Evolutionary conservation across 805 yeast genomes (phyloP), one percentile per base, ranked within the genome.

Genomic region (Suhomyces faveliae): DNA sequence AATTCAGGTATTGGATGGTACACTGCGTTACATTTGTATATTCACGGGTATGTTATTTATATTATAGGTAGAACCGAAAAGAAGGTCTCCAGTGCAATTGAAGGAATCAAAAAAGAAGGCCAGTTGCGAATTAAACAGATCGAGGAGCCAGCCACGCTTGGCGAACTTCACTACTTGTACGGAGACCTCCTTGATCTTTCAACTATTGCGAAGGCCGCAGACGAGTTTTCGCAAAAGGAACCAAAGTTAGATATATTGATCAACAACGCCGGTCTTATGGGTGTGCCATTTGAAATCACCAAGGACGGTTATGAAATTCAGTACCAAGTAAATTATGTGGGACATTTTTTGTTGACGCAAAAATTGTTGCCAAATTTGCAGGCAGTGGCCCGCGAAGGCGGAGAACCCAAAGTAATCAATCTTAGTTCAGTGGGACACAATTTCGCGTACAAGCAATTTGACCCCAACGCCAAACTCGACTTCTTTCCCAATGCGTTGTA

Each of bases 141-240:
- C 21, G 41, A 43, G 13, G 12, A 44, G 11, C 20, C 38, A 24
- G 10, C 20, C 15, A 27, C 19, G 22, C 22, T 78, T 19, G 90
- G 91, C 0, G 76, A 75, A 43, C 61, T 86, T 17, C 66, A 71
- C 46, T 78, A 68, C 50, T 52, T 85, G 10, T 78, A 81, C 45
- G 56, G 81, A 46, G 91, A 87, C 61, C 66, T 87, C 47, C 56
- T 78, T 21, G 78, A 59, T 50, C 52, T 68, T 13, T 44, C 48
- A 6, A 55, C 66, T 1, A 63, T 67, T n/a, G 60, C 48, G 9
- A 46, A 42, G 7, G 70, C 68, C 1, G 71, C 66, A 5, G 51
- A 55, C 2, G 54, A 49, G 7, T 65, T 71, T 41, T 25, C 40
- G 10, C 29, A 43, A 12, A 50, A 52, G 9, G 77, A 71, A 50